Evolutionary conservation across 106 monocot species (phyloP), one percentile per base, ranked within the genome.

Genomic region (Cymbidium sinense): DNA sequence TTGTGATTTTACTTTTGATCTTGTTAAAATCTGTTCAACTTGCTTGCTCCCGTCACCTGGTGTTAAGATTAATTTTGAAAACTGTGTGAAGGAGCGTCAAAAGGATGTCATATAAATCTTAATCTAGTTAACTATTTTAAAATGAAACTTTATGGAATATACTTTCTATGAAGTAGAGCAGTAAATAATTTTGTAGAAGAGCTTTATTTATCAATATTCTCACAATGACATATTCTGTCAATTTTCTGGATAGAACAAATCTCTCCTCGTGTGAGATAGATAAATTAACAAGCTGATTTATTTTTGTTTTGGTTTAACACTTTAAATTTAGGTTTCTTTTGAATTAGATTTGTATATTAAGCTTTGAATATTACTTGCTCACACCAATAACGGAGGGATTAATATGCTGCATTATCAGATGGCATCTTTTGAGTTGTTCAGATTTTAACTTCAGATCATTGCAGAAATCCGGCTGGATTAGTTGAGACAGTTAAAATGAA

Each of bases 281-380:
- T 67, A 33, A 67, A 33, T 67, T 15, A 67, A 12, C 67, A 13
- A 67, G 67, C 67, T 67, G 18, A 67, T 67, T 67, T 58, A 67
- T 31, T 5, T 10, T 37, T 71, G 36, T 36, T 71, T 20, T 11
- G 35, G 37, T 36, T 20, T 71, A 37, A 35, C 21, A 39, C n/a
- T 7, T 39, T 23, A 37, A 39, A 29, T n/a, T 71, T 37, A 71
- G 5, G 20, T 3, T 39, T 39, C 10, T 71, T 39, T 35, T 34
- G 20, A 35, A 29, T 36, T 70, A 36, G 13, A 4, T 70, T 70
- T 70, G 19, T 35, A 4, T 1, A 30, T 30, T 70, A 70, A 70
- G 11, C 36, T 70, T 70, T 35, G 18, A 70, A 36, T 70, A 29
- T 35, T 36, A 21, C 37, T 39, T 39, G 1, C 37, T 39, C 71